Percentiles rank a stretch among this genome's conserved stretches.
Conservation (phyloP, 495 filamentous ascomycete genomes). For the Pseudevernia furfuracea region DNA sequence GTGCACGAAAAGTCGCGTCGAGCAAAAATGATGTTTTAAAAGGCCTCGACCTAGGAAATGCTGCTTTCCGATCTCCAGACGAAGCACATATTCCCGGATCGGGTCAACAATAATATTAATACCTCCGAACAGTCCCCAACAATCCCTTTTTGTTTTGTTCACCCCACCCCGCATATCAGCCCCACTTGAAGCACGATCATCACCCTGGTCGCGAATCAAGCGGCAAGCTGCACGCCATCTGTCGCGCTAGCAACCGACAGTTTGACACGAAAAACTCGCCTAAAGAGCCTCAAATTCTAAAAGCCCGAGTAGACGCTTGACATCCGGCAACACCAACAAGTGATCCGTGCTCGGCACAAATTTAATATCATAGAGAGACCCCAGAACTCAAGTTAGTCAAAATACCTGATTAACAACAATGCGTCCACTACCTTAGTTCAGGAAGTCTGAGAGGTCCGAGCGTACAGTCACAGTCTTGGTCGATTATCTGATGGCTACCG, state of each 20-base stretch:
- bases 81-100: no score
- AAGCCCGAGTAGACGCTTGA: not conserved
- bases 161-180: not conserved
- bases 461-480: not conserved
- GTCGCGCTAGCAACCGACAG: not conserved
- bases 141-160: not conserved
- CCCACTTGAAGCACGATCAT: not conserved
- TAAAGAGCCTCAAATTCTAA: not conserved
- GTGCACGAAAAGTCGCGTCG: no score
- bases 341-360: no score
- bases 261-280: conserved; percentile 1
- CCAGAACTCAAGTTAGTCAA: not conserved
- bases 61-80: no score
- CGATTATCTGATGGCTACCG: no score
- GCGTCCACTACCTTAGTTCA: no score
- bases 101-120: no score
- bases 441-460: not conserved
- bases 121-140: not conserved
- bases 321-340: no score
- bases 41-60: no score
- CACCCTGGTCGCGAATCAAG: not conserved
- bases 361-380: not conserved
- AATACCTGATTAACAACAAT: no score
- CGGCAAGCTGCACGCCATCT: not conserved
- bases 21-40: no score